Percentiles rank a stretch among this genome's conserved stretches.
Conservation (phyloP, 2,329 filamentous ascomycete genomes). For the Diaporthe aspalathi region DNA sequence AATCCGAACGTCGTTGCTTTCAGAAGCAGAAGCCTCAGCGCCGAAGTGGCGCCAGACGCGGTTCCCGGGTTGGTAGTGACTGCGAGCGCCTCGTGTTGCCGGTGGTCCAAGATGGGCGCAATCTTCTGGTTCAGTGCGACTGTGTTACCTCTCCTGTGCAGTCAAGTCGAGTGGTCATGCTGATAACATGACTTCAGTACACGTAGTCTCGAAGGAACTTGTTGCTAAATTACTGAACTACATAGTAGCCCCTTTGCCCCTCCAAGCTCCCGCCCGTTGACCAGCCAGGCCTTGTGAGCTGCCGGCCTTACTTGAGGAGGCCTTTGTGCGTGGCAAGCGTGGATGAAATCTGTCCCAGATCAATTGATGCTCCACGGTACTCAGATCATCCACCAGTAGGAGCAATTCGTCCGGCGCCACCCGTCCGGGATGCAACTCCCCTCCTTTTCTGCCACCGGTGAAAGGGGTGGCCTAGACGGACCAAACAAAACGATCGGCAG, state of each 20-base stretch:
- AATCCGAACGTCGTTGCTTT: neutral
- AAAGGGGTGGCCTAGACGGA: neutral
- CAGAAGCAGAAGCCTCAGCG: neutral
- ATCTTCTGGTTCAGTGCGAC: neutral
- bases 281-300: neutral
- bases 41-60: neutral
- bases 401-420: neutral
- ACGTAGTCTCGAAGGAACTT: neutral
- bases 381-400: slow-evolving; percentile 26
- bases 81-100: neutral
- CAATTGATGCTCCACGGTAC: neutral
- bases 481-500: slow-evolving; percentile 20
- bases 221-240: neutral
- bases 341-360: too few species aligned
- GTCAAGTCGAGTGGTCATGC: neutral
- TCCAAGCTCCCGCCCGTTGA: neutral
- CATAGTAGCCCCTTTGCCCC: too few species aligned
- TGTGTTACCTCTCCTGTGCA: slow-evolving; percentile 7
- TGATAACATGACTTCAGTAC: slow-evolving; percentile 17
- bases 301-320: slow-evolving; percentile 5
- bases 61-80: neutral
- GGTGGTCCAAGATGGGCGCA: neutral
- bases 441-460: neutral
- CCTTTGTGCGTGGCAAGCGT: neutral
- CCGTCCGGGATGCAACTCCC: neutral